phyloP scores from a whole-genome alignment of 2,329 filamentous ascomycete genomes.

The Hypoxylon rubiginosum region DNA sequence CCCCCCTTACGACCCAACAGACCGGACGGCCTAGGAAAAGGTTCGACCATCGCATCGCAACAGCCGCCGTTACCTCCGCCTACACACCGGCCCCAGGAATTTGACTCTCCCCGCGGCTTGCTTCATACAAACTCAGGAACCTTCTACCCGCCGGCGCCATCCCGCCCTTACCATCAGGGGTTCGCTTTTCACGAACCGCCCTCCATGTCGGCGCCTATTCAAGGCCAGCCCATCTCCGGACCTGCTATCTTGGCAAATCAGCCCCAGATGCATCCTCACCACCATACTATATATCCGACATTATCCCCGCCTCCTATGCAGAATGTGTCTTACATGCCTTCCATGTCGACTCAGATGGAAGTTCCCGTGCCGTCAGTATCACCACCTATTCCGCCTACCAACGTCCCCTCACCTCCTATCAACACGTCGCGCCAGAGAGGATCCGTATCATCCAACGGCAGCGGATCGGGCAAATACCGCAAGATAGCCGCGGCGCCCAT shows the following conservation, averaged over 20 bases:
- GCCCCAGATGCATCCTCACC: constrained; percentile 39
- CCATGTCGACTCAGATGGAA: constrained; percentile 47
- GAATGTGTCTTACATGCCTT: constrained; percentile 44
- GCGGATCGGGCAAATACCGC: constrained; percentile 63
- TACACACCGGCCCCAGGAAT: constrained; percentile 46
- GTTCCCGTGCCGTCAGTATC: constrained; percentile 44
- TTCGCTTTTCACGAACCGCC: constrained; percentile 52
- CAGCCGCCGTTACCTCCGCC: constrained; percentile 33
- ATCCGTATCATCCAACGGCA: constrained; percentile 51
- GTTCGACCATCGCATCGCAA: constrained; percentile 42
- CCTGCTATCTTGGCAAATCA: constrained; percentile 41
- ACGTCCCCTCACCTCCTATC: constrained; percentile 47
- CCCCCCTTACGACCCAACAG: constrained; percentile 54
- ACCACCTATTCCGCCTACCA: constrained; percentile 44
- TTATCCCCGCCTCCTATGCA: constrained; percentile 47
- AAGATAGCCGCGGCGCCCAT: constrained; percentile 71
- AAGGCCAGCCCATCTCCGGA: constrained; percentile 38
- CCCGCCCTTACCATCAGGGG: constrained; percentile 54
- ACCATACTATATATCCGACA: constrained; percentile 42
- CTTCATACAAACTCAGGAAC: constrained; percentile 53
- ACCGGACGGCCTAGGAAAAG: constrained; percentile 44
- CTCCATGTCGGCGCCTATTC: constrained; percentile 46
- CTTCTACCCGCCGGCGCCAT: constrained; percentile 54
- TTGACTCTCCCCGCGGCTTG: constrained; percentile 46
- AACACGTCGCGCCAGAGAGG: constrained; percentile 51